A percentile compares a stretch with the other conserved stretches of the same genome.
Evolutionary conservation across 2,329 filamentous ascomycete genomes (phyloP).

Genomic region (Hirsutella rhossiliensis): DNA sequence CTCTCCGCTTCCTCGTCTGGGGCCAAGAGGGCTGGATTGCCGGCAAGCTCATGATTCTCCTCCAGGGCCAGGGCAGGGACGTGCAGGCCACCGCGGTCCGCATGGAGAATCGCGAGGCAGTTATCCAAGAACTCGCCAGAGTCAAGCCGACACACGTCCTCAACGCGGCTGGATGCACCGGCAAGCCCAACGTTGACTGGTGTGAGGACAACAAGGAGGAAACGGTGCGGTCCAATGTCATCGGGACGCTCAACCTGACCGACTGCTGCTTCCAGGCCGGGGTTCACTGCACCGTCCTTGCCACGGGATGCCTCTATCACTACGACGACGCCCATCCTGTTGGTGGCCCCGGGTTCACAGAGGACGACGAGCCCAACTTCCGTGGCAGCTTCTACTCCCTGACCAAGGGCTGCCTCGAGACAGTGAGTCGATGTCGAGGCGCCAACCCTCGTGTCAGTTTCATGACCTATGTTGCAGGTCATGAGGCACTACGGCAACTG

Average conservation of each 20-base stretch:
- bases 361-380: conserved; percentile 54
- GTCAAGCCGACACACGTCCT: conserved; percentile 55
- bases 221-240: conserved; percentile 55
- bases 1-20: conserved; percentile 47
- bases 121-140: conserved; percentile 41
- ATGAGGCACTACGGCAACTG: conserved; percentile 49
- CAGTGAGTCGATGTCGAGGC: conserved; percentile 5
- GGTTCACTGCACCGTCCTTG: conserved; percentile 54
- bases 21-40: conserved; percentile 52
- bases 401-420: conserved; percentile 54
- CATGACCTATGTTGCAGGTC: conserved; percentile 26
- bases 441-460: not conserved
- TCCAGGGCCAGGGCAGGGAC: conserved; percentile 47
- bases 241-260: conserved; percentile 51
- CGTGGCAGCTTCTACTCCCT: conserved; percentile 55
- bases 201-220: conserved; percentile 58
- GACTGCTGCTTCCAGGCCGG: conserved; percentile 46
- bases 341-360: conserved; percentile 45
- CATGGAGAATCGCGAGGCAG: conserved; percentile 50
- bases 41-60: conserved; percentile 45
- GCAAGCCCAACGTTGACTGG: conserved; percentile 59
- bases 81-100: conserved; percentile 48
- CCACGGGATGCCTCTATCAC: conserved; percentile 56
- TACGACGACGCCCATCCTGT: conserved; percentile 50
- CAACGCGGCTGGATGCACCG: conserved; percentile 54